Conservation (phyloP, 1,139 yeast genomes). For the Insectozyma bohioensis region DNA sequence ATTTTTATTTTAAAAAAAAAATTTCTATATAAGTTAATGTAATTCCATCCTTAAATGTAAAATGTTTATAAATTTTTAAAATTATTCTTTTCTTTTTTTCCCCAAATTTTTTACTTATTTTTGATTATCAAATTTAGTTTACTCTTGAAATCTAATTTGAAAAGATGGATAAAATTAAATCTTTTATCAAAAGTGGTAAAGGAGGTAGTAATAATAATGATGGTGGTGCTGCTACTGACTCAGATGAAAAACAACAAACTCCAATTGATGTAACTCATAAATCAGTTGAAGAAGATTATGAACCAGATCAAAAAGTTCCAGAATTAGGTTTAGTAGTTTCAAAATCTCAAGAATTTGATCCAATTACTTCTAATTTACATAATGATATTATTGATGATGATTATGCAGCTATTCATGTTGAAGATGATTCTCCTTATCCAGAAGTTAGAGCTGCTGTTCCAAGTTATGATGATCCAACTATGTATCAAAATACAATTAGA, state of each 20-base stretch:
- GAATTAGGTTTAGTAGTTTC: slow-evolving; percentile 24
- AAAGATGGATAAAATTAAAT: slow-evolving; percentile 22
- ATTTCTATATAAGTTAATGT: too few species aligned
- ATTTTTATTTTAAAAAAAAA: too few species aligned
- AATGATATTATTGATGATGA: slow-evolving; percentile 34
- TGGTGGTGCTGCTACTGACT: not conserved
- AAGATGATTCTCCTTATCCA: slow-evolving; percentile 63
- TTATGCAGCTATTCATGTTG: slow-evolving; percentile 42
- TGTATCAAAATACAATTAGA: slow-evolving; percentile 62
- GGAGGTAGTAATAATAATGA: not conserved
- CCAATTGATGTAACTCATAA: slow-evolving; percentile 9
- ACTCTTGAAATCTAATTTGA: too few species aligned
- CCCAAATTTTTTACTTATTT: not conserved
- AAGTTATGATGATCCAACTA: slow-evolving; percentile 51
- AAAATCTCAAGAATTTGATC: slow-evolving; percentile 37
- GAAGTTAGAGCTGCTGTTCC: slow-evolving; percentile 74
- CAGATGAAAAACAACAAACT: slow-evolving; percentile 9
- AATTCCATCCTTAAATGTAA: too few species aligned
- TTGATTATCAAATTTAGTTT: too few species aligned
- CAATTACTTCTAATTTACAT: slow-evolving; percentile 30
- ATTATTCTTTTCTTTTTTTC: too few species aligned
- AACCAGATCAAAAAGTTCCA: slow-evolving; percentile 20
- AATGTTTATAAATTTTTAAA: too few species aligned
- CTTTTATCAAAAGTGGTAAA: slow-evolving; percentile 13
- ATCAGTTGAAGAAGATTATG: slow-evolving; percentile 21